Conservation (phyloP, 768 basidiomycete species). For the Tylopilus balloui region DNA sequence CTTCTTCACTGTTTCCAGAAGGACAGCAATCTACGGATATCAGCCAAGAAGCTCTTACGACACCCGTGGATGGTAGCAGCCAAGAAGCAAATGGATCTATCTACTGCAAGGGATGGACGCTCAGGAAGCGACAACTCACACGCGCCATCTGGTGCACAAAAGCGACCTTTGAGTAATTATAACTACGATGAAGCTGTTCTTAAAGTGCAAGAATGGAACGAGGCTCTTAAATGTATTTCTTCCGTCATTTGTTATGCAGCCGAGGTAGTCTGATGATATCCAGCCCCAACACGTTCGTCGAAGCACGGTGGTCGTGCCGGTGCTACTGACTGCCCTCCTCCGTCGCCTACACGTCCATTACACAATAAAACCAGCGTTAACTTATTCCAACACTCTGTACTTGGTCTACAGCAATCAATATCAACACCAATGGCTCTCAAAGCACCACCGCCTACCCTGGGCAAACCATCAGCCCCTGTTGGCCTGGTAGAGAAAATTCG, state of each 20-base stretch:
- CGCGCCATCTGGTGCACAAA: conserved; percentile 33
- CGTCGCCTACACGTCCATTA: conserved; percentile 38
- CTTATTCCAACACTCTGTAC: conserved; percentile 30
- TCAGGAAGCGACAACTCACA: conserved; percentile 32
- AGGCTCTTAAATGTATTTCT: conserved; percentile 79
- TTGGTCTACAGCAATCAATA: conserved; percentile 33
- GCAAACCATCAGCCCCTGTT: conserved; percentile 24
- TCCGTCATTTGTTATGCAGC: conserved; percentile 14
- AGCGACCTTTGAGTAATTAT: conserved; percentile 67
- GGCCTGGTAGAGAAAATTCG: conserved; percentile 37
- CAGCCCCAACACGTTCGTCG: conserved; percentile 72
- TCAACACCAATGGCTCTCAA: conserved; percentile 30
- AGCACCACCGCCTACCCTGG: conserved; percentile 13
- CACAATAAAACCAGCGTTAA: conserved; percentile 27
- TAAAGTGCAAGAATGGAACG: conserved; percentile 98
- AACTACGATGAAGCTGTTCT: conserved; percentile 93
- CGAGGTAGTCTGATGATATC: conserved; percentile 3
- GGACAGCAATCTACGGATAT: conserved; percentile 90
- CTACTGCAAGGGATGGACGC: conserved; percentile 27
- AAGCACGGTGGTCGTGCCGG: conserved; percentile 52
- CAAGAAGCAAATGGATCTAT: conserved; percentile 60
- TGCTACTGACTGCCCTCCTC: conserved; percentile 37
- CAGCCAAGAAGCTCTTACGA: conserved; percentile 84
- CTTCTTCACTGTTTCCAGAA: conserved; percentile 98
- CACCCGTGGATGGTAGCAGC: conserved; percentile 97